Evolutionary conservation across 1,284 basidiomycete genomes (phyloP), one percentile per base, ranked within the genome.

Genomic region (Moesziomyces antarcticus): DNA sequence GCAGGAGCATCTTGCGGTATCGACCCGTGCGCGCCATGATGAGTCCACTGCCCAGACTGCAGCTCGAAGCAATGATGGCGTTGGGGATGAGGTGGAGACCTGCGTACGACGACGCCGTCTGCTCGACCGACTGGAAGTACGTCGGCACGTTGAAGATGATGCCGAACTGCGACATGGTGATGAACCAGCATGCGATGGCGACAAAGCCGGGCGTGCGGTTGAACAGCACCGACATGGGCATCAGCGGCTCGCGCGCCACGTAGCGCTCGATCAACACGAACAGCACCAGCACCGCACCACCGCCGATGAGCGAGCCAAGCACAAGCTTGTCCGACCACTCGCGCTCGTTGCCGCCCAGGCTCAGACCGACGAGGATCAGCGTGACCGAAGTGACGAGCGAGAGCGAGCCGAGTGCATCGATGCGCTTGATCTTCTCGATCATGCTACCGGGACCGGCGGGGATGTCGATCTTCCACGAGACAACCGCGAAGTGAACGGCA

Each of bases 211-310:
- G 84, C 24, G 84, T 85, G 42, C 81, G 78, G 59, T 70, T 77
- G 76, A 85, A 84, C 46, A 85, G 77, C 45, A 85, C 82, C 48
- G 73, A 65, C 64, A 84, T 81, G 33, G 84, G 83, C 78, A 85
- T 82, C 24, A 85, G 64, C 24, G 85, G 85, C 65, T 85, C 84
- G 22, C 75, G 69, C 8, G 86, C 83, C 21, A 87, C 85, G 66
- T 83, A 85, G 50, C 81, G 83, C 77, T 88, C 87, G 56, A 88
- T 75, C 40, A 87, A 79, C 42, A 87, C 82, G 30, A 88, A 82
- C 45, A 85, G 78, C 16, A 84, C 88, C 27, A 91, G 58, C 24
- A 92, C 86, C 7, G 90, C 63, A 6, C 87, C 47, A 55, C 79
- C 79, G 9, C 50, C 78, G 47, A 78, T 59, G 21, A 83, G 71